Percentiles rank a stretch among this genome's conserved stretches.
phyloP scores from a whole-genome alignment of 305 asterid species.

The Plantago coronopus region DNA sequence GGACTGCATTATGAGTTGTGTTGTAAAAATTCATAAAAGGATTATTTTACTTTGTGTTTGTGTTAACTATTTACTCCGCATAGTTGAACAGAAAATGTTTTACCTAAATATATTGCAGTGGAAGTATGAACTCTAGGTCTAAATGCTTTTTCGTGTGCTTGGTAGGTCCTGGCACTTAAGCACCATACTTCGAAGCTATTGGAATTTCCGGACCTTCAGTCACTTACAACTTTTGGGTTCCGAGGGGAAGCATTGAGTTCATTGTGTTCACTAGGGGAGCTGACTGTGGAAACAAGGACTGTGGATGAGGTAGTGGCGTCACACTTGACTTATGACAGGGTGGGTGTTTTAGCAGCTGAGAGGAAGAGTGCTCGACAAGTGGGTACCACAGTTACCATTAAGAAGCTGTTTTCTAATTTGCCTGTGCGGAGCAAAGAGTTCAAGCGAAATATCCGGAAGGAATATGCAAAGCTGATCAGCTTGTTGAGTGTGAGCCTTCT shows the following conservation, averaged over 20 bases:
- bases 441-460: conserved; percentile 76
- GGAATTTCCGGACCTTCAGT: conserved; percentile 84
- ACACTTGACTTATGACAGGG: conserved; percentile 69
- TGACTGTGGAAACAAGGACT: conserved; percentile 87
- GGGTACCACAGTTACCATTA: conserved; percentile 89
- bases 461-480: conserved; percentile 79
- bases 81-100: too few relatives aligned
- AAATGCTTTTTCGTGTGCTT: neutral
- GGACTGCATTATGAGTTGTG: neutral
- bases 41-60: too few relatives aligned
- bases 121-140: too few relatives aligned
- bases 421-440: conserved; percentile 97
- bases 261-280: conserved; percentile 73
- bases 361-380: conserved; percentile 88
- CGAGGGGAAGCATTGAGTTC: conserved; percentile 99
- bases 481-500: conserved; percentile 67
- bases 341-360: conserved; percentile 64
- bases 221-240: conserved; percentile 80
- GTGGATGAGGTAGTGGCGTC: conserved; percentile 75
- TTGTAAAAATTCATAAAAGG: too few relatives aligned
- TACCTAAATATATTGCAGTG: too few relatives aligned
- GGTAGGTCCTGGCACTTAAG: conserved; percentile 74
- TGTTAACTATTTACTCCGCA: too few relatives aligned
- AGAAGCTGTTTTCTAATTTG: conserved; percentile 77
- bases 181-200: conserved; percentile 90